These are phyloP conservation scores for Cajanus cajan DNA, from an alignment of 306 rosid species.

Conservation along the genomic window DNA sequence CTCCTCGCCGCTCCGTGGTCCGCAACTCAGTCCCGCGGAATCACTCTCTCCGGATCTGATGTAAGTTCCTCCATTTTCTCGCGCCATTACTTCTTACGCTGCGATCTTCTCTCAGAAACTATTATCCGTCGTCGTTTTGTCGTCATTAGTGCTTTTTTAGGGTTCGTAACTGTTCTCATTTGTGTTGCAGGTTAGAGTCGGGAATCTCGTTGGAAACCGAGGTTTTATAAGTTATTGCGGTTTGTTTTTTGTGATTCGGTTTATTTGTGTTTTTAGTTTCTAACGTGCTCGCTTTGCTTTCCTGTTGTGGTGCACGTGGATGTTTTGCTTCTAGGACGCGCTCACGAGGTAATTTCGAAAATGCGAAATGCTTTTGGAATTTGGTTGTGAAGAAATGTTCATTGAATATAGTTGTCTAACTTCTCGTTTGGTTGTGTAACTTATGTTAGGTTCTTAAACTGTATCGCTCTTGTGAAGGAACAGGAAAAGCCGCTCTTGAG, in stretches of 20 bases:
- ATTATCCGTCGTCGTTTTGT: neutral
- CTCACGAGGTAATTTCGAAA: constrained; percentile 56
- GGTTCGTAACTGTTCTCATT: constrained; percentile 1
- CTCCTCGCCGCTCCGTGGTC: constrained; percentile 58
- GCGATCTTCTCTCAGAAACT: neutral
- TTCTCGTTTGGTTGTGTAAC: neutral
- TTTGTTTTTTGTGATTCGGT: neutral
- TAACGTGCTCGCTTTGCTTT: constrained; percentile 29
- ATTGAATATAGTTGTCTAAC: constrained; percentile 4
- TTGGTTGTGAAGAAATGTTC: neutral
- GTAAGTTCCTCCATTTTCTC: constrained; percentile 40
- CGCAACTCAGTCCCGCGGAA: constrained; percentile 59
- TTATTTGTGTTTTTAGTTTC: neutral
- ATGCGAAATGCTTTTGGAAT: neutral
- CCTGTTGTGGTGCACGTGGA: constrained; percentile 27
- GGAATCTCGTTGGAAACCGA: constrained; percentile 66
- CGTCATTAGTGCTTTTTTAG: neutral
- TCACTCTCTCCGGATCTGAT: constrained; percentile 60
- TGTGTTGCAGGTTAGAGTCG: constrained; percentile 64
- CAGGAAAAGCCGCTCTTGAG: constrained; percentile 77
- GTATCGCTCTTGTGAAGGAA: constrained; percentile 74
- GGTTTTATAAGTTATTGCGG: constrained; percentile 33
- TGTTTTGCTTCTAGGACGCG: constrained; percentile 55
- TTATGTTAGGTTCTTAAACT: constrained; percentile 67
- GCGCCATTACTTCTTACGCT: neutral